Conservation (phyloP, 2,329 filamentous ascomycete species). For the Plenodomus biglobosus region DNA sequence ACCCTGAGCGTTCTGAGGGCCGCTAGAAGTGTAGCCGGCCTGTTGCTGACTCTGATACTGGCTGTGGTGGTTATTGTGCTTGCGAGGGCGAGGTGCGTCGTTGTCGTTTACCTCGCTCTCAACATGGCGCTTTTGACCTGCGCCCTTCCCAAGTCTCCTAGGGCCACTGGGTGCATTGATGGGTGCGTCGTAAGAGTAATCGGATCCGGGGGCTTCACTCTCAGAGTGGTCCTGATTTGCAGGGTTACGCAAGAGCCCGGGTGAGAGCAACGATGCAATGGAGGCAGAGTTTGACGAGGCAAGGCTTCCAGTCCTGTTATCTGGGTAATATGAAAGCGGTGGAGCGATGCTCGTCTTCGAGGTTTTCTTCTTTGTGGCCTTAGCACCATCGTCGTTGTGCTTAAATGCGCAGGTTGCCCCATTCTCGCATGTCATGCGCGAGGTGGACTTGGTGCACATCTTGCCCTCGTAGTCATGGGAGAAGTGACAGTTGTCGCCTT, state of each 20-base stretch:
- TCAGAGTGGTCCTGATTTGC: background rate
- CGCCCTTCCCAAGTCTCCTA: background rate
- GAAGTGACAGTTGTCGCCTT: slow-evolving; percentile 2
- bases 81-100: background rate
- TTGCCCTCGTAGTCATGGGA: slow-evolving; percentile 3
- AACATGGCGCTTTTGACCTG: background rate
- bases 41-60: background rate
- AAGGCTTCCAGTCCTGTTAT: too few relatives aligned
- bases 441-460: background rate
- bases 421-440: background rate
- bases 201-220: background rate
- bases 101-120: background rate
- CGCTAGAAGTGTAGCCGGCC: background rate
- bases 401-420: slow-evolving; percentile 3
- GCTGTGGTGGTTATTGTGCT: background rate
- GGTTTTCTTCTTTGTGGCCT: background rate
- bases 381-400: slow-evolving; percentile 3
- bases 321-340: background rate
- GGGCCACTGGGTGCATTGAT: background rate
- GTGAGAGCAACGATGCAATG: background rate
- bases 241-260: background rate
- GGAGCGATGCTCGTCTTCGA: too few relatives aligned
- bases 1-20: background rate
- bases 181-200: background rate
- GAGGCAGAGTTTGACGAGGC: background rate